Evolutionary conservation across 768 basidiomycete genomes (phyloP).

Genomic region (Macrolepiota fuliginosa): DNA sequence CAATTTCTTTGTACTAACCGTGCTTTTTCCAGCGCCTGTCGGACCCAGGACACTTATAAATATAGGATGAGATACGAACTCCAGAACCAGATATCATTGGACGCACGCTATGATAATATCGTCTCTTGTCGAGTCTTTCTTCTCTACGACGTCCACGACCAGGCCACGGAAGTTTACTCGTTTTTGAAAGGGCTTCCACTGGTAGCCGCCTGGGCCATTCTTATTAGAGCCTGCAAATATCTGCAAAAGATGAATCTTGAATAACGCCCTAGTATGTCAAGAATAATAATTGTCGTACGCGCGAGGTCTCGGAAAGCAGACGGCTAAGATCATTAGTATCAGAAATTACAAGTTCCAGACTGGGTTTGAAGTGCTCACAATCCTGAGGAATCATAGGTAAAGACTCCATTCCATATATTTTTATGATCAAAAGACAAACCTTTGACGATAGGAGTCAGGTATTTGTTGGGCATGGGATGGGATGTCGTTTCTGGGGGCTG

Average conservation of each 20-base stretch:
- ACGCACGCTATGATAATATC: neutral
- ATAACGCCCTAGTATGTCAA: too few relatives aligned
- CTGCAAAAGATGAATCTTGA: neutral
- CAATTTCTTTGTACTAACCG: neutral
- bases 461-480: too few relatives aligned
- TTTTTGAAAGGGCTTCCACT: too few relatives aligned
- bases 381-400: too few relatives aligned
- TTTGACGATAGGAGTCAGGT: too few relatives aligned
- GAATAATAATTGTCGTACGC: neutral
- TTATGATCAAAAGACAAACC: too few relatives aligned
- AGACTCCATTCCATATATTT: too few relatives aligned
- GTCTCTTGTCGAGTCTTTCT: neutral
- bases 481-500: too few relatives aligned
- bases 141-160: neutral
- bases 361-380: too few relatives aligned
- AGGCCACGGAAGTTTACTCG: neutral
- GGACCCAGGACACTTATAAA: constrained; percentile 1
- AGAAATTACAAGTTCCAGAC: too few relatives aligned
- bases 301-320: neutral
- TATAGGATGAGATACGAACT: neutral
- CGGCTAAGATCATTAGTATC: too few relatives aligned
- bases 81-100: neutral
- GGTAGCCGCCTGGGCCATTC: neutral
- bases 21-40: constrained; percentile 11
- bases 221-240: neutral